Evolutionary conservation across 352 stramenopile species (phyloP), one percentile per base, ranked within the genome.

Genomic region (Phytophthora kernoviae): DNA sequence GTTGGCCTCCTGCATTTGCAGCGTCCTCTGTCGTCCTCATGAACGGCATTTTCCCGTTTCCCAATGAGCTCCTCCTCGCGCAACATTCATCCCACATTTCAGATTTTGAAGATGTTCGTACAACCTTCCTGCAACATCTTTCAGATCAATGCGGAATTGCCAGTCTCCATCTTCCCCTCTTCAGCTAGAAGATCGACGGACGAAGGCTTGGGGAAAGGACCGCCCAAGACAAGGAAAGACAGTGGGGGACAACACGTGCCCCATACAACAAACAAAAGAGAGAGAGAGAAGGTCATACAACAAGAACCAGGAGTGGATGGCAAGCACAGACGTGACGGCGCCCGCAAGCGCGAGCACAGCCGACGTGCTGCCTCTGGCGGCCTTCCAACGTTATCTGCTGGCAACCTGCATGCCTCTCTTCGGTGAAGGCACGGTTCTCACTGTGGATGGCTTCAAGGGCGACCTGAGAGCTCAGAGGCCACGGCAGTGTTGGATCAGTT

Each of bases 401-500:
- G 58, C 74, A 40, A 81, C 83, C 17, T 91, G 83, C 48, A 69
- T 81, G 52, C 76, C 85, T 50, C 69, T 94, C 46, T 84, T 94
- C 47, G 77, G 81, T 24, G 77, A 88, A 33, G 70, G 66, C 8
- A 55, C 67, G 24, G 54, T 70, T 39, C 65, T 86, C n/a, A 65
- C 49, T 24, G 58, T 73, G 20, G 73, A 78, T 10, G 53, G 42
- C 17, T 89, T 93, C 42, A 66, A 65, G 40, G 53, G 46, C 42
- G 78, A 84, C 30, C 75, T 94, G 18, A 58, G n/a, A 44, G 45
- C 8, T 41, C 68, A 11, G 21, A 68, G 9, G 54, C 78, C 14
- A 69, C 57, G n/a, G 66, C 69, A 15, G 68, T 68, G 58, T 60
- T 94, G 17, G 78, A 91, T 45, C 81, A 94, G 58, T 94, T 94